Evolutionary conservation across 2,329 filamentous ascomycete species (phyloP), one percentile per base, ranked within the genome.

Genomic region (Trichoderma koningiopsis): DNA sequence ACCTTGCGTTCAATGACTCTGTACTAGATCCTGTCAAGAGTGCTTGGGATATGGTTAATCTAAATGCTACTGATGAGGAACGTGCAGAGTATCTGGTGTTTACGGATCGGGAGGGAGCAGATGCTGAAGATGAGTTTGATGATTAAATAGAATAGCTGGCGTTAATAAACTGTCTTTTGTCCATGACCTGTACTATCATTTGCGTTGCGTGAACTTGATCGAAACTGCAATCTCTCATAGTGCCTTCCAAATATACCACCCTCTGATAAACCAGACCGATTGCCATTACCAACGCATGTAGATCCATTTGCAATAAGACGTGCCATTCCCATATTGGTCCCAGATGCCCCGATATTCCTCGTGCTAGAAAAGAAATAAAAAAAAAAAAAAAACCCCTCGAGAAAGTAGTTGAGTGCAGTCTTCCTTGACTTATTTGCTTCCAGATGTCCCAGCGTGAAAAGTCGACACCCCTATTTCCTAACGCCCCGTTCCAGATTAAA

Each of bases 1-100:
- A 91, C 72, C 84, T 96, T 8, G 86, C 91, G 0, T 92, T 97
- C 72, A 88, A 93, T 74, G 95, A 97, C 73, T 76, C 81, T 0
- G 81, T 89, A 1, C 79, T 97, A 11, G 86, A 88, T 7, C 79
- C 87, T 31, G 92, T 97, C 2, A 87, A 87, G 70, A 79, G 86
- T 11, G 88, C 89, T 7, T 98, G 94, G 94, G 83, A 86, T 71
- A 81, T 83, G 60, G 84, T 94, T 4, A 82, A 87, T 72, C 87
- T 85, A 11, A 80, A 82, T 1, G 83, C 85, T 5, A 81, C 78
- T 1, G 81, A 81, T 22, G 82, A 83, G 22, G 81, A 82, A 22
- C 78, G 75, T 6, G 73, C 72, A 11, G 79, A 86, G 56, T 97
- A 96, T 75, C 89, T 97, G 87, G 83, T 86, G 24, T 97, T 97